A percentile compares a stretch with the other conserved stretches of the same genome.
Conservation (phyloP, 1,284 basidiomycete species). For the Moesziomyces antarcticus region DNA sequence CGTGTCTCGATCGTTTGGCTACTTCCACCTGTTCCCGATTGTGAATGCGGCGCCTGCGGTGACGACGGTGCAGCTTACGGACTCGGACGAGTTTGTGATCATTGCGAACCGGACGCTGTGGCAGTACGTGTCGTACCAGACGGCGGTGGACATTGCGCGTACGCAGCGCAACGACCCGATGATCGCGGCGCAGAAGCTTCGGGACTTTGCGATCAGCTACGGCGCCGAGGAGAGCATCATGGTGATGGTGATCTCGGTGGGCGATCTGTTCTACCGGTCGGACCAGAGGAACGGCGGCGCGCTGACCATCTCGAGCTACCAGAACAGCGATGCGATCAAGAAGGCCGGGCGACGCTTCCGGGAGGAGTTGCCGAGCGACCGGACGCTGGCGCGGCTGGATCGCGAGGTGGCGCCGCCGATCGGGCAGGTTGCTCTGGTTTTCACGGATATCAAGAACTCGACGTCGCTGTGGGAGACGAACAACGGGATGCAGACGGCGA, state of each 20-base stretch:
- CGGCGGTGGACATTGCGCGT: slow-evolving; percentile 94
- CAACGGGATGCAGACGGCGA: slow-evolving; percentile 93
- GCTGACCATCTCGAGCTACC: slow-evolving; percentile 29
- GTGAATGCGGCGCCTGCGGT: slow-evolving; percentile 90
- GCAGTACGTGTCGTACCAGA: slow-evolving; percentile 94
- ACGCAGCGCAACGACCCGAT: slow-evolving; percentile 86
- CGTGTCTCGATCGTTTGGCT: slow-evolving; percentile 91
- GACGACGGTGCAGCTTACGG: slow-evolving; percentile 77
- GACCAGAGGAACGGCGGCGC: slow-evolving; percentile 46
- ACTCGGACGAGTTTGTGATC: slow-evolving; percentile 95
- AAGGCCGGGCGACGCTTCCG: slow-evolving; percentile 54
- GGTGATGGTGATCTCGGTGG: slow-evolving; percentile 95
- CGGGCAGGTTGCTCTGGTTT: slow-evolving; percentile 92
- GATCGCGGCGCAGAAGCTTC: slow-evolving; percentile 95
- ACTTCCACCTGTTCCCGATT: slow-evolving; percentile 88
- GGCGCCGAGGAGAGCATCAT: slow-evolving; percentile 93
- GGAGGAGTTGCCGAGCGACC: slow-evolving; percentile 60
- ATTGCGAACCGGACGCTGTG: slow-evolving; percentile 92
- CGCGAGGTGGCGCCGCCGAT: slow-evolving; percentile 86
- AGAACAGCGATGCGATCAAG: slow-evolving; percentile 51
- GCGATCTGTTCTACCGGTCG: slow-evolving; percentile 77
- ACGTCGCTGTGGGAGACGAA: slow-evolving; percentile 98
- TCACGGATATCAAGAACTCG: slow-evolving; percentile 98
- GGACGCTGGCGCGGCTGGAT: slow-evolving; percentile 74
- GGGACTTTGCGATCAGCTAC: slow-evolving; percentile 96